These are phyloP conservation scores for Berkeleyomyces rouxiae DNA, from an alignment of 2,329 filamentous ascomycete genomes.

Conservation along the genomic window DNA sequence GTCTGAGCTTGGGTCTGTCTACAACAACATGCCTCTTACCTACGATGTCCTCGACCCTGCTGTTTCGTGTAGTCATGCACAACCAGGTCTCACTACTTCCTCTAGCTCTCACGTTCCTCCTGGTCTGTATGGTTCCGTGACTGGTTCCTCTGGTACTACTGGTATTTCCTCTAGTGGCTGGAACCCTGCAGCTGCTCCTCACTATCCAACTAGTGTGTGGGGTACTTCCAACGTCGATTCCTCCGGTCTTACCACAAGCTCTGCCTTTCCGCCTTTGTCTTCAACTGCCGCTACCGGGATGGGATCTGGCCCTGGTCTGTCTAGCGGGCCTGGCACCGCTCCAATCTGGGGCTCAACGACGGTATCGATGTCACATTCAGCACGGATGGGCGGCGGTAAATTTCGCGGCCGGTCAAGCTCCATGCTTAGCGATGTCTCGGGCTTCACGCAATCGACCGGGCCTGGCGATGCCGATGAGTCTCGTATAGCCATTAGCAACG, in stretches of 20 bases:
- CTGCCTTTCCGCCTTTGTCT: background rate
- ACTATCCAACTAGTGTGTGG: slow-evolving; percentile 24
- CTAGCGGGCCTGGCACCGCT: background rate
- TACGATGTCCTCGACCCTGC: slow-evolving; percentile 1
- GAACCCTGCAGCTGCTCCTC: slow-evolving; percentile 22
- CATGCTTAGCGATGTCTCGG: slow-evolving; percentile 51
- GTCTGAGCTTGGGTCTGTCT: slow-evolving; percentile 11
- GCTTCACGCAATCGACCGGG: slow-evolving; percentile 45
- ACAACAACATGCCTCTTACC: background rate
- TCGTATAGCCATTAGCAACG: background rate
- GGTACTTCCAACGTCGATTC: slow-evolving; percentile 8
- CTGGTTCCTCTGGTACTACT: background rate
- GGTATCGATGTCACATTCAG: background rate
- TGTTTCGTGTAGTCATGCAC: background rate
- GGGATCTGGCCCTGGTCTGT: background rate
- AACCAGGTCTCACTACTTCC: background rate
- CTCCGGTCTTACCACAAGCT: background rate
- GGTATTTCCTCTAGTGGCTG: slow-evolving; percentile 16
- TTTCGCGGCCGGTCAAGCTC: slow-evolving; percentile 44
- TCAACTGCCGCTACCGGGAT: background rate
- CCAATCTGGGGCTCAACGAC: background rate
- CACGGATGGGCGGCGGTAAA: slow-evolving; percentile 21
- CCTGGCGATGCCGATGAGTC: slow-evolving; percentile 23
- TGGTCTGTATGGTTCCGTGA: background rate
- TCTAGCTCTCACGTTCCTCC: background rate